Evolutionary conservation across 2,329 filamentous ascomycete genomes (phyloP).

Genomic region (Phyllosticta citribraziliensis): DNA sequence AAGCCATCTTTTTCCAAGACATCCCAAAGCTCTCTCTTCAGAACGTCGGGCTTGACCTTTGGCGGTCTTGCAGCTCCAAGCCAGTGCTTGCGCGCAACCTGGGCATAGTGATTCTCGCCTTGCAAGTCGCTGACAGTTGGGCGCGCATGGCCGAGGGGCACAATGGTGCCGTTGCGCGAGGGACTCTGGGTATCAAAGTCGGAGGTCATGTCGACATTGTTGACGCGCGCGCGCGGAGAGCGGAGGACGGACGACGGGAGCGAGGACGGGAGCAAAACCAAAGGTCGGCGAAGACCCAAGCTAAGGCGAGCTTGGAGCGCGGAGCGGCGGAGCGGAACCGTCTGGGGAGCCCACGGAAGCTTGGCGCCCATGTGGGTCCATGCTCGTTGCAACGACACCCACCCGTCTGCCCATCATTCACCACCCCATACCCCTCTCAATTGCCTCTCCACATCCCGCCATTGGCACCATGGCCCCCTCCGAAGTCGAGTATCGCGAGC

Average conservation of each 20-base stretch:
- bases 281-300: too few species aligned
- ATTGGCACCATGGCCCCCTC: conserved; percentile 3
- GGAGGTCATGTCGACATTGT: conserved; percentile 3
- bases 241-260: conserved; percentile 2
- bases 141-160: conserved; percentile 33
- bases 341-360: neutral
- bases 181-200: conserved; percentile 17
- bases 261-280: too few species aligned
- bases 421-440: neutral
- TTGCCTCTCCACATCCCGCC: neutral
- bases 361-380: neutral
- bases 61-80: conserved; percentile 52
- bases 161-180: conserved; percentile 14
- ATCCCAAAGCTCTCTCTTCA: conserved; percentile 87
- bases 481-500: conserved; percentile 13
- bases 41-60: conserved; percentile 67
- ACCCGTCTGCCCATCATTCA: neutral
- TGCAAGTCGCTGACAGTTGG: conserved; percentile 60
- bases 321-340: too few species aligned
- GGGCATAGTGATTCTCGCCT: conserved; percentile 54
- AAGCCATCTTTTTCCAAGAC: conserved; percentile 74
- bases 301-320: too few species aligned
- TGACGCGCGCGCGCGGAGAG: conserved; percentile 6
- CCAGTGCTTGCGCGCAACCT: conserved; percentile 80
- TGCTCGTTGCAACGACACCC: conserved; percentile 3